Evolutionary conservation across 192 early-diverging fungal species (phyloP).

Genomic region (Coemansia sp.): DNA sequence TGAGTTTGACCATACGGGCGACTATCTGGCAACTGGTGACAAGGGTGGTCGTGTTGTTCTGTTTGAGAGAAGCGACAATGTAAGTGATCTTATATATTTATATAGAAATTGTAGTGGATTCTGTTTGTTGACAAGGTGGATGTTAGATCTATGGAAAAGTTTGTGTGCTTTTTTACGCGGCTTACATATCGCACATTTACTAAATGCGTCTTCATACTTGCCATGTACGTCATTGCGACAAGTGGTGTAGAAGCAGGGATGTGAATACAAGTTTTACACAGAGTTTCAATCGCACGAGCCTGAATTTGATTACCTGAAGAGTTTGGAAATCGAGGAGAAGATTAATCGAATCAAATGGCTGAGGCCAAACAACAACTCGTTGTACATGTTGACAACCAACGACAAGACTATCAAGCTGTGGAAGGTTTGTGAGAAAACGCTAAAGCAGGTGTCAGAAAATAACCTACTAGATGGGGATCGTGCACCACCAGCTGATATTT

Average conservation of each 20-base stretch:
- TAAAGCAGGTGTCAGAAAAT: conserved; percentile 92
- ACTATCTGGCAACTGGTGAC: conserved; percentile 96
- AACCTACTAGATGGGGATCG: conserved; percentile 73
- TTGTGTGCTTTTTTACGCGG: background rate
- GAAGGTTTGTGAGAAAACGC: conserved; percentile 98
- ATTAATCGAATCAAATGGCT: conserved; percentile 99
- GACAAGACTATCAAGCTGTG: conserved; percentile 99
- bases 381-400: conserved; percentile 96
- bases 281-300: conserved; percentile 99
- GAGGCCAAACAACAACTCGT: conserved; percentile 91
- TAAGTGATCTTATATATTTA: conserved; percentile 53
- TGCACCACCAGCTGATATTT: conserved; percentile 48
- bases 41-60: conserved; percentile 97
- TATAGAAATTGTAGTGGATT: background rate
- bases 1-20: conserved; percentile 96
- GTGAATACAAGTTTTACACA: conserved; percentile 99
- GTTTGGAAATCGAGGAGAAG: conserved; percentile 98
- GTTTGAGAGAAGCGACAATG: conserved; percentile 95
- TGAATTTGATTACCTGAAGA: conserved; percentile 99
- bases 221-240: background rate
- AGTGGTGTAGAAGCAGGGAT: conserved; percentile 85
- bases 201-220: background rate
- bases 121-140: background rate
- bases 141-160: background rate
- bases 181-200: background rate